phyloP scores from a whole-genome alignment of 2,329 filamentous ascomycete species.

The Arthroderma sp. region DNA sequence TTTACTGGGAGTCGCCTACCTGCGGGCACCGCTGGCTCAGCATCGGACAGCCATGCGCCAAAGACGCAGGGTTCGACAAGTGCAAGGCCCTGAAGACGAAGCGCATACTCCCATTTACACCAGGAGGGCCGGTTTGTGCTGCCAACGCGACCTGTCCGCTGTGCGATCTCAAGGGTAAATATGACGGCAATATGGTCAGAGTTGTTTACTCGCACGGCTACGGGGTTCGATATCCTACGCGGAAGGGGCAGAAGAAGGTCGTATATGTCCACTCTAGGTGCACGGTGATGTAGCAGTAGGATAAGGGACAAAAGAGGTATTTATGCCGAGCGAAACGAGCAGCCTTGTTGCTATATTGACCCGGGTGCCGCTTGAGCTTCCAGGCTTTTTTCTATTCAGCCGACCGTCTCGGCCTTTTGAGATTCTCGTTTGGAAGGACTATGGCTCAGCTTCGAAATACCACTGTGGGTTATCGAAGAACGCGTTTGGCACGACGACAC shows the following conservation, averaged over 20 bases:
- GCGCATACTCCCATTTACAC: constrained; percentile 7
- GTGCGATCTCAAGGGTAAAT: constrained; percentile 19
- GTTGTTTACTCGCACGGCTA: constrained; percentile 13
- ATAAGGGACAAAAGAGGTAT: background rate
- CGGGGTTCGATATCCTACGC: constrained; percentile 1
- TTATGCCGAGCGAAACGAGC: background rate
- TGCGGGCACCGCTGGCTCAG: constrained; percentile 39
- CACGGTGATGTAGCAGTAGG: constrained; percentile 7
- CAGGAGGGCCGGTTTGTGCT: constrained; percentile 11
- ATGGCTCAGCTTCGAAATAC: too few relatives aligned
- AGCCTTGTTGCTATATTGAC: too few relatives aligned
- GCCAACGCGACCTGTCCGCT: constrained; percentile 18
- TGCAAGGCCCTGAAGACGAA: constrained; percentile 13
- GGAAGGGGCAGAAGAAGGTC: constrained; percentile 1
- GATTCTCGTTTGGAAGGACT: too few relatives aligned
- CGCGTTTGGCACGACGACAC: too few relatives aligned
- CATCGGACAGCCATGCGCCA: constrained; percentile 32
- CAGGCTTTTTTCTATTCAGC: too few relatives aligned
- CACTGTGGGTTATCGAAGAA: too few relatives aligned
- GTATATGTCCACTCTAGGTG: constrained; percentile 2
- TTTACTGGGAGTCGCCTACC: constrained; percentile 31
- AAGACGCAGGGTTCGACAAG: constrained; percentile 17
- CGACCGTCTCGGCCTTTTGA: too few relatives aligned
- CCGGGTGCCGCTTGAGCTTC: too few relatives aligned
- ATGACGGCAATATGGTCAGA: constrained; percentile 19